These are phyloP conservation scores for Erigeron philadelphicus DNA, from an alignment of 140 eudicot species.

Conservation along the genomic window DNA sequence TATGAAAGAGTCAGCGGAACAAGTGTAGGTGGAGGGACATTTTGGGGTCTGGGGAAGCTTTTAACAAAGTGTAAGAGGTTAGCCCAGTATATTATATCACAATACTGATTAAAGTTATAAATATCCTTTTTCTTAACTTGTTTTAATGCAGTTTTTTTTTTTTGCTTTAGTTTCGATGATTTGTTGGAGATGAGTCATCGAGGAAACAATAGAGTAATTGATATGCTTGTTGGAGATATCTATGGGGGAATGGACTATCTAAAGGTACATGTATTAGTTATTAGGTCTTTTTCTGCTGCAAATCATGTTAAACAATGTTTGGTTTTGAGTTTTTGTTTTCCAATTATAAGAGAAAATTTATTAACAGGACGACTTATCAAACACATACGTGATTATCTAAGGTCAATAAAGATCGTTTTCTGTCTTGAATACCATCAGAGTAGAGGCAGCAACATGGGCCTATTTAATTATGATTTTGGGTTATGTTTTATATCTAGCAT, in stretches of 20 bases:
- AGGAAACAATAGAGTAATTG: constrained; percentile 88
- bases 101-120: background rate
- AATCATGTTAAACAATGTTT: background rate
- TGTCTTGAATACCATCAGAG: background rate
- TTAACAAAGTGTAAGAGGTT: constrained; percentile 90
- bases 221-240: constrained; percentile 99
- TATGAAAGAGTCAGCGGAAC: constrained; percentile 96
- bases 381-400: no score
- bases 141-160: background rate
- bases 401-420: background rate
- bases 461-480: background rate
- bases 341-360: no score
- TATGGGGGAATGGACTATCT: constrained; percentile 86
- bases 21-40: constrained; percentile 97
- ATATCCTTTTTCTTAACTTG: background rate
- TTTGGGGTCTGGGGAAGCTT: constrained; percentile 95
- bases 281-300: background rate
- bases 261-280: constrained; percentile 49
- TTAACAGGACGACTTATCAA: no score
- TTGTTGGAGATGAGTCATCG: constrained; percentile 80
- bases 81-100: background rate
- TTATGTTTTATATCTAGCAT: background rate
- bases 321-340: no score
- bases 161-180: constrained; percentile 72
- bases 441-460: no score